Base-by-base conservation (phyloP, 1,284 basidiomycete genomes). In the Cryptococcus sp. region DNA sequence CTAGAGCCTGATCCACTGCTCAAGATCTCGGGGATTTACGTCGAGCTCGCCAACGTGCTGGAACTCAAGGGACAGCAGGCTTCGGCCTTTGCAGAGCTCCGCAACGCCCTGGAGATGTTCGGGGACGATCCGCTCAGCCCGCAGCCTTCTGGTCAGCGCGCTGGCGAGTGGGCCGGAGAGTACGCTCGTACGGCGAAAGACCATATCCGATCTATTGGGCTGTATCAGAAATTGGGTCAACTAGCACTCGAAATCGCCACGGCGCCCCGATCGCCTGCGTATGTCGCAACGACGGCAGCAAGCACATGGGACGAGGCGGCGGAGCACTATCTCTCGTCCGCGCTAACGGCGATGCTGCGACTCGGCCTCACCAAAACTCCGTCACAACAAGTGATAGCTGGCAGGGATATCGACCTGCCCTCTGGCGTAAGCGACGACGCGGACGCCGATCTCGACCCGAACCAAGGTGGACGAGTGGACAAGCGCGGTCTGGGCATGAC, bases 21-120 rank as follows among this genome's bases (percentile, higher is more conserved):
- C 27, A 79, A 77, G 64, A 64, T 79, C 20, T 71, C 74, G 1
- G 78, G 78, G 7, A 67, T 79, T 46, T 78, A 74, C 66, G 71
- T 76, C 45, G 68, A 73, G 22, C 64, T 72, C 27, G 66, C 74
- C 1, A 58, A 68, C 8, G 63, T 78, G 50, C 68, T 77, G 8
- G 78, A 79, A 60, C 46, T 60, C 6, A 57, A 62, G 20, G 72
- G 69, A 6, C 68, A 76, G 49, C 64, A 65, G 1, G 56, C 67
- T 3, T 63, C 68, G 42, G 71, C 77, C 1, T 77, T 72, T 50
- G 55, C 57, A 2, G 62, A 64, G 40, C 61, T 77, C 13, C 64
- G 64, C 40, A 69, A 69, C 3, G 75, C 73, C 3, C 49, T 72
- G 11, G 57, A 60, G 2, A 66, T 71, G 41, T 72, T 76, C 43